These are phyloP conservation scores for Paspalum vaginatum DNA, from an alignment of 176 grass and related monocot genomes.

Conservation along the genomic window DNA sequence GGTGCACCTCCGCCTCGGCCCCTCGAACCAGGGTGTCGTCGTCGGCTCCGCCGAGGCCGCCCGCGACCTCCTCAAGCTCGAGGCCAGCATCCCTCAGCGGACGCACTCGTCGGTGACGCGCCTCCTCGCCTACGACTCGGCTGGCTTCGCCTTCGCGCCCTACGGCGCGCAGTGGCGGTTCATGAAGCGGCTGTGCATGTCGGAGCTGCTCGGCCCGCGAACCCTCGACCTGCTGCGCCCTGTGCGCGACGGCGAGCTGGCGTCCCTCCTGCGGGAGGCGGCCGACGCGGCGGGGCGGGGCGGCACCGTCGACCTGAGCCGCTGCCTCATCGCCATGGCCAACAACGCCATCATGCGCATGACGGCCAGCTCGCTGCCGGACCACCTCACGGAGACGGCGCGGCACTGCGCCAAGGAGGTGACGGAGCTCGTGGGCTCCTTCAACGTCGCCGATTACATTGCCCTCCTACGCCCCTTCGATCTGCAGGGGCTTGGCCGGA, in stretches of 20 bases:
- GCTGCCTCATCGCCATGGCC: constrained; percentile 49
- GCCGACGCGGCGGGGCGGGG: background rate
- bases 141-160: constrained; percentile 69
- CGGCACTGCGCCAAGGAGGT: constrained; percentile 61
- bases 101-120: constrained; percentile 37
- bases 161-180: constrained; percentile 68
- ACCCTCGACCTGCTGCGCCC: constrained; percentile 60
- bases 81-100: constrained; percentile 61
- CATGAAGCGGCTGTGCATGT: constrained; percentile 72
- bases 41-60: constrained; percentile 40
- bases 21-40: constrained; percentile 54
- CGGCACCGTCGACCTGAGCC: constrained; percentile 44
- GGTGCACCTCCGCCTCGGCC: constrained; percentile 62
- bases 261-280: constrained; percentile 32
- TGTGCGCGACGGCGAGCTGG: constrained; percentile 48
- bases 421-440: constrained; percentile 62
- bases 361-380: constrained; percentile 42
- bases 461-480: constrained; percentile 46
- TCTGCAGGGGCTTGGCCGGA: constrained; percentile 54
- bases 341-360: constrained; percentile 60
- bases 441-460: constrained; percentile 66
- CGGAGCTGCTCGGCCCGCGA: constrained; percentile 61
- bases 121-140: constrained; percentile 51
- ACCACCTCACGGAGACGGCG: constrained; percentile 40
- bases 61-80: constrained; percentile 42